phyloP scores from a whole-genome alignment of 345 rosid species.

The Sonneratia caseolaris region DNA sequence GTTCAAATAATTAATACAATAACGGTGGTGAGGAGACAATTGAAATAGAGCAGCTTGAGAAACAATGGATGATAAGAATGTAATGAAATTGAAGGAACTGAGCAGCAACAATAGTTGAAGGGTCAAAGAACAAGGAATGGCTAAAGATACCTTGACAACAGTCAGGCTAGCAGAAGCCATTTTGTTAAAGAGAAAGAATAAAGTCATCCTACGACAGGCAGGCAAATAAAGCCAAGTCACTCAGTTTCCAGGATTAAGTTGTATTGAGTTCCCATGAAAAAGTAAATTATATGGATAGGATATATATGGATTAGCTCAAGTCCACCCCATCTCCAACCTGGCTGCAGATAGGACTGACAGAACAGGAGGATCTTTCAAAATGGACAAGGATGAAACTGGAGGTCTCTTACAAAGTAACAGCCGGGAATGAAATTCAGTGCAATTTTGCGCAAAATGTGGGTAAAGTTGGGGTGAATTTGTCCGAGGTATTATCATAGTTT shows the following conservation, averaged over 20 bases:
- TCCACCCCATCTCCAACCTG: slow-evolving; percentile 96
- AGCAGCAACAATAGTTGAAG: not conserved
- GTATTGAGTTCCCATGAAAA: slow-evolving; percentile 32
- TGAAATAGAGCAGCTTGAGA: too few species aligned
- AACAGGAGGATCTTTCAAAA: slow-evolving; percentile 81
- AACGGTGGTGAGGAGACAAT: not conserved
- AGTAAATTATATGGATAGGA: slow-evolving; percentile 13
- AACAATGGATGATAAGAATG: not conserved
- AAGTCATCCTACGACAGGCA: slow-evolving; percentile 44
- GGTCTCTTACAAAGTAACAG: slow-evolving; percentile 27
- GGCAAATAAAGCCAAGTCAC: slow-evolving; percentile 29
- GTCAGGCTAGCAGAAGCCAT: slow-evolving; percentile 25
- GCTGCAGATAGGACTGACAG: slow-evolving; percentile 87
- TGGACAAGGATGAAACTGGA: slow-evolving; percentile 70
- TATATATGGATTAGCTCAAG: slow-evolving; percentile 42
- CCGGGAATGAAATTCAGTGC: slow-evolving; percentile 9
- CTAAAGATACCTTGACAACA: slow-evolving; percentile 12
- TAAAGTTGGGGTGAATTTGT: not conserved
- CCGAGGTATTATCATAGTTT: not conserved
- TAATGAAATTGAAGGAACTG: not conserved
- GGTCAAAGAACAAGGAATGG: not conserved
- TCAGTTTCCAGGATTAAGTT: slow-evolving; percentile 32
- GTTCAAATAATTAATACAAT: too few species aligned
- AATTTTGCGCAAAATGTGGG: slow-evolving; percentile 9
- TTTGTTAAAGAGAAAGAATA: slow-evolving; percentile 36